Conservation (phyloP, 371 early-diverging fungal species). For the Mucor piriformis region DNA sequence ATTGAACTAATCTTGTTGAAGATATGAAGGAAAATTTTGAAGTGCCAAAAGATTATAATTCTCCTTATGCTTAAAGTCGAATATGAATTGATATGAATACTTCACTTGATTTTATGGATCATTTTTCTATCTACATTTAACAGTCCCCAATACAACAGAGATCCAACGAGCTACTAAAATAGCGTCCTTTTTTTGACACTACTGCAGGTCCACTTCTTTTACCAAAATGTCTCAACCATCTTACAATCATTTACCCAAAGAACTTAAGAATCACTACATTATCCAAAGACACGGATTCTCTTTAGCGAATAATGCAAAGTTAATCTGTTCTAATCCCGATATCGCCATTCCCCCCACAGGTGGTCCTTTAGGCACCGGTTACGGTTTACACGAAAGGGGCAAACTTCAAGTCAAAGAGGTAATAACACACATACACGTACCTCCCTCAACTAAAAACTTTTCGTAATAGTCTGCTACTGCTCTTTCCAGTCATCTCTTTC, state of each 20-base stretch:
- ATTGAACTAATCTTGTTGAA: no score
- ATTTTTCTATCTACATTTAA: no score
- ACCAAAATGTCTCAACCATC: conserved; percentile 11
- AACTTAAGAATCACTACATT: conserved; percentile 47
- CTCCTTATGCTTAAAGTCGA: no score
- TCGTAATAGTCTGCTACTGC: conserved; percentile 30
- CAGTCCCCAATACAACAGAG: no score
- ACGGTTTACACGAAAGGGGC: conserved; percentile 48
- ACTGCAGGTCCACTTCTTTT: neutral
- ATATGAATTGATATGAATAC: no score
- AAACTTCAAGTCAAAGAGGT: conserved; percentile 47
- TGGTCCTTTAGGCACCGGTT: conserved; percentile 48
- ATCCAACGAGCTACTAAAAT: no score
- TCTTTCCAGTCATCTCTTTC: conserved; percentile 37
- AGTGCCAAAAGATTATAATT: no score
- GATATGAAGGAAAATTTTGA: no score
- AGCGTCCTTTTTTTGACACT: no score
- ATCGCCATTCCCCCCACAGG: conserved; percentile 51
- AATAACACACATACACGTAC: neutral
- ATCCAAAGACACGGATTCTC: conserved; percentile 54
- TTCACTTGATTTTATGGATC: no score
- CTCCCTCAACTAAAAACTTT: neutral
- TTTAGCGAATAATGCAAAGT: conserved; percentile 43
- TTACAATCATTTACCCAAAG: conserved; percentile 44
- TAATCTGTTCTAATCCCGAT: conserved; percentile 52